Conservation (phyloP, 1,284 basidiomycete species). For the Tylopilus sp. region DNA sequence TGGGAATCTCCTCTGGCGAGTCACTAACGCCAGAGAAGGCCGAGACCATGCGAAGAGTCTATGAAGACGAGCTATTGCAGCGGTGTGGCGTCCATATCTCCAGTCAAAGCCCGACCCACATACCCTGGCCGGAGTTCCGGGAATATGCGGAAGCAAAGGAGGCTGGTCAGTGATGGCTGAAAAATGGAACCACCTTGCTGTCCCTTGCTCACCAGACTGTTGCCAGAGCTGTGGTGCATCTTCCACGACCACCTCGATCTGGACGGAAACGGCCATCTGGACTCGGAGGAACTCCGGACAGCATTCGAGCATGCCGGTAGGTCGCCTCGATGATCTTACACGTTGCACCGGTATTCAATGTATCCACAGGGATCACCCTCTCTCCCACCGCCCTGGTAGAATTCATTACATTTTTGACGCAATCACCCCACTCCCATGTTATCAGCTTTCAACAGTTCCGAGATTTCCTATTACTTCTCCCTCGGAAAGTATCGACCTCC, state of each 20-base stretch:
- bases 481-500: constrained; percentile 70
- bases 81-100: constrained; percentile 52
- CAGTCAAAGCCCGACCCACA: constrained; percentile 42
- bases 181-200: constrained; percentile 15
- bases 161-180: constrained; percentile 49
- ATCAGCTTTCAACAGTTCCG: constrained; percentile 85
- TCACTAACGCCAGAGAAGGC: constrained; percentile 64
- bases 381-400: constrained; percentile 64
- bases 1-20: constrained; percentile 19
- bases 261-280: constrained; percentile 79
- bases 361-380: constrained; percentile 59
- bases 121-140: constrained; percentile 78
- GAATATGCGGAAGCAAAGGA: constrained; percentile 74
- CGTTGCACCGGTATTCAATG: constrained; percentile 18
- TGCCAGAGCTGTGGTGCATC: constrained; percentile 77
- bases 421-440: constrained; percentile 59
- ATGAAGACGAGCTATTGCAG: constrained; percentile 72
- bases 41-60: constrained; percentile 61
- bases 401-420: constrained; percentile 75
- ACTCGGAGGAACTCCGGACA: constrained; percentile 62
- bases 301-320: constrained; percentile 72
- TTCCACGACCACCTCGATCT: constrained; percentile 86
- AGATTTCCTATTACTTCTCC: constrained; percentile 83
- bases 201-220: constrained; percentile 23
- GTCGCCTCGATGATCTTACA: constrained; percentile 27